A percentile compares a stretch with the other conserved stretches of the same genome.
These are phyloP conservation scores for Cicer cuneatum DNA, from an alignment of 306 rosid genomes.

Conservation along the genomic window DNA sequence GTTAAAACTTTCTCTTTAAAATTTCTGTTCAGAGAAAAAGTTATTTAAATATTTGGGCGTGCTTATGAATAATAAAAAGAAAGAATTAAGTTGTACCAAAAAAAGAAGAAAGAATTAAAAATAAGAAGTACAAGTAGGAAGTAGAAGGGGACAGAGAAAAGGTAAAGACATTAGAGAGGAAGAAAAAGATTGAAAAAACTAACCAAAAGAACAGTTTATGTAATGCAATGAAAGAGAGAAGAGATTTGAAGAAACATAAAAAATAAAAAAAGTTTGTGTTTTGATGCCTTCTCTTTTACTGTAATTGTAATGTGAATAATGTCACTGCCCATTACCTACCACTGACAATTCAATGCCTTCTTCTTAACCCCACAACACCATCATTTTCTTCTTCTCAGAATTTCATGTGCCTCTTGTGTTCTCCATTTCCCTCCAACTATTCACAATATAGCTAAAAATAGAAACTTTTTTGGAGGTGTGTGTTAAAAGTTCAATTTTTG, in stretches of 20 bases:
- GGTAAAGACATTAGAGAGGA: background rate
- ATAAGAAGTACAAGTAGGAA: background rate
- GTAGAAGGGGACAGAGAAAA: background rate
- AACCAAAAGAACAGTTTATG: background rate
- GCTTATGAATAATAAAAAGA: no score
- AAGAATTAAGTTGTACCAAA: no score
- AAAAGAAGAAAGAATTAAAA: no score
- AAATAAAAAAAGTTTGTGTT: conserved; percentile 52
- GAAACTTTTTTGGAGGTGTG: background rate
- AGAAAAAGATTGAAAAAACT: conserved; percentile 27
- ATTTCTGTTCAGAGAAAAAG: no score
- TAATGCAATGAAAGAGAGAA: conserved; percentile 9
- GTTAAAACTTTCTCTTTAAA: no score
- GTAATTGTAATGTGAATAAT: conserved; percentile 55
- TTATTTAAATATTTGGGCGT: no score
- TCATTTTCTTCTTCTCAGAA: conserved; percentile 54
- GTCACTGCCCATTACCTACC: conserved; percentile 67
- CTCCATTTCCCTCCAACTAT: conserved; percentile 50
- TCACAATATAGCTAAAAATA: conserved; percentile 1
- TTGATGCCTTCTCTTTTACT: conserved; percentile 67
- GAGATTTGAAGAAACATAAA: conserved; percentile 70
- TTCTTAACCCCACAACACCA: conserved; percentile 63
- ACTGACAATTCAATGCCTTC: conserved; percentile 71
- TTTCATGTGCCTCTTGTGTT: conserved; percentile 55
- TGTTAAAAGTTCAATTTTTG: conserved; percentile 26